Percentiles rank a stretch among this genome's conserved stretches.
Conservation (phyloP, 2,329 filamentous ascomycete species). For the Aspergillus uvarum region DNA sequence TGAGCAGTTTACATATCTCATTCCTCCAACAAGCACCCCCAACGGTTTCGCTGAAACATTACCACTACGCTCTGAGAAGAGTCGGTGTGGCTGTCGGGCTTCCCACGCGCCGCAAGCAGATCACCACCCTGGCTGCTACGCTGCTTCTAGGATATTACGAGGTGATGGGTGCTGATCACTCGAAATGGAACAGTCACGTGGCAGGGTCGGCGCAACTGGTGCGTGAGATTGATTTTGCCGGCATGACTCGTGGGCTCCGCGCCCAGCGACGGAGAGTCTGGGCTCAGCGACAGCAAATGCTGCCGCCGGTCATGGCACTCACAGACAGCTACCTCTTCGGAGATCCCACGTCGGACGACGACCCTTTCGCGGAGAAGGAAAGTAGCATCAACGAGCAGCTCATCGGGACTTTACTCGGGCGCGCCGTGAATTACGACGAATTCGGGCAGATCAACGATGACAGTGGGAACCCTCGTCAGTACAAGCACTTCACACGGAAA, state of each 20-base stretch:
- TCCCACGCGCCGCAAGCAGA: constrained; percentile 66
- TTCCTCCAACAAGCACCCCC: constrained; percentile 72
- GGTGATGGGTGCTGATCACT: constrained; percentile 89
- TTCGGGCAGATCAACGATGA: constrained; percentile 51
- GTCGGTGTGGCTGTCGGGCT: constrained; percentile 74
- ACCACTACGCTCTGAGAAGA: constrained; percentile 78
- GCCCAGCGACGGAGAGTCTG: constrained; percentile 57
- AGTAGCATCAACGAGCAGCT: constrained; percentile 57
- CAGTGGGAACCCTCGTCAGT: constrained; percentile 18
- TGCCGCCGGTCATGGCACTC: constrained; percentile 22
- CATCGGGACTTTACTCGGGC: constrained; percentile 59
- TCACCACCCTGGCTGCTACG: constrained; percentile 83
- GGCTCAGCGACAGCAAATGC: constrained; percentile 31
- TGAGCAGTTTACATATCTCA: constrained; percentile 84
- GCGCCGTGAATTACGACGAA: constrained; percentile 58
- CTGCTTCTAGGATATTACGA: constrained; percentile 88
- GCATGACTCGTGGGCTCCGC: constrained; percentile 70
- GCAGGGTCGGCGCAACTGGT: constrained; percentile 80
- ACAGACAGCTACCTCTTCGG: constrained; percentile 28
- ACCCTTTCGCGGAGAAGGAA: constrained; percentile 45
- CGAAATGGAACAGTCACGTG: constrained; percentile 93
- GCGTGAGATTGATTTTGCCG: constrained; percentile 74
- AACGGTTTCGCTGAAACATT: constrained; percentile 85
- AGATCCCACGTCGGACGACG: constrained; percentile 40
- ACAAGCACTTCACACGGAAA: constrained; percentile 43